phyloP scores from a whole-genome alignment of 2,329 filamentous ascomycete species.

The Eutypa lata region DNA sequence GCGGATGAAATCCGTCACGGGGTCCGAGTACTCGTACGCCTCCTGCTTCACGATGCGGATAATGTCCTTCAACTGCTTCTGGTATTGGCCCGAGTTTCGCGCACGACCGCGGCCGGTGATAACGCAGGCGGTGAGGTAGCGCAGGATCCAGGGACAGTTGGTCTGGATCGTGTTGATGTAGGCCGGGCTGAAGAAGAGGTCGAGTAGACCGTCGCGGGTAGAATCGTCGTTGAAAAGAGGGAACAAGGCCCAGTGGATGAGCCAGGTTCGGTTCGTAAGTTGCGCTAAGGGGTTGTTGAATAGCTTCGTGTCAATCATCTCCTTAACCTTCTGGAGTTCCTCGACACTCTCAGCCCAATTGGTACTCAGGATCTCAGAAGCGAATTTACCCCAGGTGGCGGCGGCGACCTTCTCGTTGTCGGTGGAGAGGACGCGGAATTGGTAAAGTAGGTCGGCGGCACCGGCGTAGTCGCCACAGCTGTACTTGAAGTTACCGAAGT shows the following conservation, averaged over 20 bases:
- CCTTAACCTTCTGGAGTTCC: conserved; percentile 85
- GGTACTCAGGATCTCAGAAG: conserved; percentile 88
- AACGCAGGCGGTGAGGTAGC: conserved; percentile 90
- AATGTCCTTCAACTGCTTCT: conserved; percentile 98
- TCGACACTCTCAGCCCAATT: conserved; percentile 95
- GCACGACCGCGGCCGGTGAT: conserved; percentile 84
- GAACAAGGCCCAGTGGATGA: conserved; percentile 98
- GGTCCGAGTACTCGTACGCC: conserved; percentile 95
- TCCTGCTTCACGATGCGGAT: conserved; percentile 95
- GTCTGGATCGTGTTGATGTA: conserved; percentile 99
- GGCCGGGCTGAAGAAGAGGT: conserved; percentile 93
- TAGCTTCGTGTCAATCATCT: conserved; percentile 88
- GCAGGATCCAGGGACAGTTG: conserved; percentile 90
- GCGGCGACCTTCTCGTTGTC: conserved; percentile 97
- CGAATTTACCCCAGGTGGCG: conserved; percentile 97
- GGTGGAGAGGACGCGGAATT: conserved; percentile 96
- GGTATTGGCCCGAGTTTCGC: conserved; percentile 82
- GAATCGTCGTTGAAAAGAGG: conserved; percentile 97
- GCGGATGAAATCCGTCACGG: conserved; percentile 93
- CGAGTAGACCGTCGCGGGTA: conserved; percentile 85
- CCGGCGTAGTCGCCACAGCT: conserved; percentile 91
- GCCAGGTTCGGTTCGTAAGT: conserved; percentile 93
- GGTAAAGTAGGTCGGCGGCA: conserved; percentile 90
- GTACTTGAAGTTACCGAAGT: conserved; percentile 97
- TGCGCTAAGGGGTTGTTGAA: conserved; percentile 96